Evolutionary conservation across 441 rosid genomes (phyloP).

Genomic region (Adansonia madagascariensis): DNA sequence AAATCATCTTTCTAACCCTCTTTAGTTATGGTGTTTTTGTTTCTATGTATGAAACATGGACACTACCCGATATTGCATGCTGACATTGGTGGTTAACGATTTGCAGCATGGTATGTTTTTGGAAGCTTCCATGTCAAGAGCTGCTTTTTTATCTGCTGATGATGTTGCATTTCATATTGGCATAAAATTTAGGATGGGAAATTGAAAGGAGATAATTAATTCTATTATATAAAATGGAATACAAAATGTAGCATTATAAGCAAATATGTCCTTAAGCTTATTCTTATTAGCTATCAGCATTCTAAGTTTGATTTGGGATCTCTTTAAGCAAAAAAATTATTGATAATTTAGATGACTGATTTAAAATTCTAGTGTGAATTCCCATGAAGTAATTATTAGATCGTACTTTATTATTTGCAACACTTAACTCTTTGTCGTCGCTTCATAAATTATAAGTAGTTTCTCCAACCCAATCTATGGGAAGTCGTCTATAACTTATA

Average conservation of each 20-base stretch:
- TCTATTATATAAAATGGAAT: not conserved
- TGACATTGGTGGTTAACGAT: not conserved
- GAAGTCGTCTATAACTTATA: not conserved
- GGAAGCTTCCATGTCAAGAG: not conserved
- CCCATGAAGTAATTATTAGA: not conserved
- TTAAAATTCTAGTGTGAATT: not conserved
- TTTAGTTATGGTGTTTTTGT: not conserved
- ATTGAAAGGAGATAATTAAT: slow-evolving; percentile 4
- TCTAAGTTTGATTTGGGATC: not conserved
- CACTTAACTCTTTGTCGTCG: not conserved
- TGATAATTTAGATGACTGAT: not conserved
- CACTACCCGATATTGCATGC: not conserved
- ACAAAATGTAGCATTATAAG: not conserved
- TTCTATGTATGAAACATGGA: not conserved
- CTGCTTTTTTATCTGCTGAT: not conserved
- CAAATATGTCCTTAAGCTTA: slow-evolving; percentile 6
- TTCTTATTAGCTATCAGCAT: not conserved
- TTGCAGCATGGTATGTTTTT: not conserved
- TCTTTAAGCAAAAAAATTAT: not conserved
- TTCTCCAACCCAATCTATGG: not conserved
- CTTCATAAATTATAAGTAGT: not conserved
- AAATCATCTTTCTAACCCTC: not conserved
- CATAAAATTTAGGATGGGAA: not conserved
- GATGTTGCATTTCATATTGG: not conserved
- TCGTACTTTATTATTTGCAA: not conserved